Evolutionary conservation across 192 early-diverging fungal species (phyloP).

Genomic region (Glomus cerebriforme): DNA sequence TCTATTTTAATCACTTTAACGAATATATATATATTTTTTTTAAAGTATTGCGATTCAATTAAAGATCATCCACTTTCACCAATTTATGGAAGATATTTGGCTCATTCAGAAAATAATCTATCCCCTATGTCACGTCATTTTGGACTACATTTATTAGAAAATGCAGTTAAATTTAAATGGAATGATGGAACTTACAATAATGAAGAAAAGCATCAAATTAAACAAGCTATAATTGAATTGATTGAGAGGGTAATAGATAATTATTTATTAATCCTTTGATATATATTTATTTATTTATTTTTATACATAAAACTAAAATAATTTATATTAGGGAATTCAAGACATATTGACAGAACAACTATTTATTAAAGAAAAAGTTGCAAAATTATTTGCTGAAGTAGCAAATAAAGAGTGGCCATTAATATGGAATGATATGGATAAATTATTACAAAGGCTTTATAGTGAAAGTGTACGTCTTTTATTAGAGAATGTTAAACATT

Average conservation of each 20-base stretch:
- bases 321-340: conserved; percentile 38
- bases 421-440: conserved; percentile 62
- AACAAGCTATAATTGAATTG: conserved; percentile 43
- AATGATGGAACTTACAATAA: conserved; percentile 44
- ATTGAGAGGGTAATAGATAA: conserved; percentile 36
- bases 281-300: neutral
- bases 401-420: conserved; percentile 64
- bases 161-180: conserved; percentile 59
- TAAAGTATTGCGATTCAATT: conserved; percentile 52
- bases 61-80: conserved; percentile 48
- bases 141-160: conserved; percentile 61
- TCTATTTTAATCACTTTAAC: neutral
- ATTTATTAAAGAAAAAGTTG: conserved; percentile 66
- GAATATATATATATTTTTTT: neutral
- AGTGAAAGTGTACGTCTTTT: conserved; percentile 37
- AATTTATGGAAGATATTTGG: conserved; percentile 57
- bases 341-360: conserved; percentile 41
- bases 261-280: neutral
- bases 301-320: neutral
- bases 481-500: neutral
- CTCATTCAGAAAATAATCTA: conserved; percentile 50
- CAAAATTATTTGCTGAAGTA: conserved; percentile 57
- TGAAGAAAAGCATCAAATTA: conserved; percentile 40
- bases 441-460: conserved; percentile 49
- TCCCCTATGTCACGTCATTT: conserved; percentile 58